Conservation (phyloP, 441 rosid genomes). For the Populus hybrid region DNA sequence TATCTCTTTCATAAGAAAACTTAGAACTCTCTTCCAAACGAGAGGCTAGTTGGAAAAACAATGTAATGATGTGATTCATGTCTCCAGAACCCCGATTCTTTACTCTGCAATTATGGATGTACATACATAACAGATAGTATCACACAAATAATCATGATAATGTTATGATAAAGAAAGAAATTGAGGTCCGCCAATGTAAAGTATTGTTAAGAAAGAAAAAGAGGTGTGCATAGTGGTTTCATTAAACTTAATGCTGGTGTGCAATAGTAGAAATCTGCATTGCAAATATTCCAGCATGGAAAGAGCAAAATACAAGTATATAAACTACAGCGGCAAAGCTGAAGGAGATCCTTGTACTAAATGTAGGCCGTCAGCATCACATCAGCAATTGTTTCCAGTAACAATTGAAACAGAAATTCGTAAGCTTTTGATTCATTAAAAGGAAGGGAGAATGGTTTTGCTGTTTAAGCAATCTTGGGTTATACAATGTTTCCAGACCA, state of each 20-base stretch:
- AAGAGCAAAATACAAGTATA: background rate
- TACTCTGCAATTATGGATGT: conserved; percentile 49
- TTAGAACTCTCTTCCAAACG: conserved; percentile 83
- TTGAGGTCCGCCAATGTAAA: background rate
- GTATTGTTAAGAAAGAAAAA: background rate
- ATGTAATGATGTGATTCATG: conserved; percentile 67
- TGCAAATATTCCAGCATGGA: background rate
- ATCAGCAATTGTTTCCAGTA: background rate
- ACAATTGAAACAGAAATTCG: background rate
- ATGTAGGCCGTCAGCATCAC: background rate
- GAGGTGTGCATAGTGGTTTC: background rate
- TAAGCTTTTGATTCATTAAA: background rate
- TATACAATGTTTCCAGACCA: background rate
- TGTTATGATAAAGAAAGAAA: background rate
- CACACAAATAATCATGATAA: background rate
- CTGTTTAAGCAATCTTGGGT: background rate
- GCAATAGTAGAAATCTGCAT: background rate
- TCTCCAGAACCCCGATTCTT: conserved; percentile 78
- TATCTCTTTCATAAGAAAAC: conserved; percentile 76
- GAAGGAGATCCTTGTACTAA: background rate
- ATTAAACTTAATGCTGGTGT: background rate
- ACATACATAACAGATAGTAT: background rate
- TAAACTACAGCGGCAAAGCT: background rate
- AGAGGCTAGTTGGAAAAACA: conserved; percentile 89
- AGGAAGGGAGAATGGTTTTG: background rate